phyloP scores from a whole-genome alignment of 2,329 filamentous ascomycete species.

The Ophiocordyceps camponoti-leonardi region DNA sequence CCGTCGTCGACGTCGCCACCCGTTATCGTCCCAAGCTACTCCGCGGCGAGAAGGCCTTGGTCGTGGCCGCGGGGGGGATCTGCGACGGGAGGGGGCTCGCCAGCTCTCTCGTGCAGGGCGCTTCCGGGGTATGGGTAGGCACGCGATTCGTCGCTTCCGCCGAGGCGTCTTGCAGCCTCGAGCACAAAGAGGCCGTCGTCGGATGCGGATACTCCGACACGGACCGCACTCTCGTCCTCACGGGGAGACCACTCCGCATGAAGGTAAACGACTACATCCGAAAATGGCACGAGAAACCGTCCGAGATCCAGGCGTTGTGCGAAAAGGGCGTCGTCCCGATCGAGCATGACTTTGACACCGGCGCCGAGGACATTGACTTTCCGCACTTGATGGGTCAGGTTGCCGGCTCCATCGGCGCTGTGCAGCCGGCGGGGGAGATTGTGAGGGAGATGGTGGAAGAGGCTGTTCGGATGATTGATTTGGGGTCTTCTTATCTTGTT shows the following conservation, averaged over 20 bases:
- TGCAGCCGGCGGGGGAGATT: constrained; percentile 71
- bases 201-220: constrained; percentile 66
- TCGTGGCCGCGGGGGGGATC: constrained; percentile 81
- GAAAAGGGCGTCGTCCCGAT: constrained; percentile 65
- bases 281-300: constrained; percentile 61
- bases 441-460: constrained; percentile 80
- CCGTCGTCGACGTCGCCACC: constrained; percentile 68
- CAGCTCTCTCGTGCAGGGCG: constrained; percentile 71
- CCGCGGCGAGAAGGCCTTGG: constrained; percentile 49
- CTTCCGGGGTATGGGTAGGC: constrained; percentile 82
- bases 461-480: constrained; percentile 49
- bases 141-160: constrained; percentile 74
- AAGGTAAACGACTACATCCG: constrained; percentile 70
- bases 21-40: constrained; percentile 53
- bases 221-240: constrained; percentile 63
- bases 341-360: constrained; percentile 66
- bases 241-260: constrained; percentile 65
- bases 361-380: constrained; percentile 57
- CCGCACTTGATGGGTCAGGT: constrained; percentile 94
- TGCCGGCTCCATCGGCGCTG: constrained; percentile 55
- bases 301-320: constrained; percentile 59
- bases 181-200: constrained; percentile 76
- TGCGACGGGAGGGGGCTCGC: constrained; percentile 69
- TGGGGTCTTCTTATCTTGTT: too few species aligned
- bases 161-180: constrained; percentile 65